Conservation (phyloP, 495 filamentous ascomycete genomes). For the Penicillium robsamsonii region DNA sequence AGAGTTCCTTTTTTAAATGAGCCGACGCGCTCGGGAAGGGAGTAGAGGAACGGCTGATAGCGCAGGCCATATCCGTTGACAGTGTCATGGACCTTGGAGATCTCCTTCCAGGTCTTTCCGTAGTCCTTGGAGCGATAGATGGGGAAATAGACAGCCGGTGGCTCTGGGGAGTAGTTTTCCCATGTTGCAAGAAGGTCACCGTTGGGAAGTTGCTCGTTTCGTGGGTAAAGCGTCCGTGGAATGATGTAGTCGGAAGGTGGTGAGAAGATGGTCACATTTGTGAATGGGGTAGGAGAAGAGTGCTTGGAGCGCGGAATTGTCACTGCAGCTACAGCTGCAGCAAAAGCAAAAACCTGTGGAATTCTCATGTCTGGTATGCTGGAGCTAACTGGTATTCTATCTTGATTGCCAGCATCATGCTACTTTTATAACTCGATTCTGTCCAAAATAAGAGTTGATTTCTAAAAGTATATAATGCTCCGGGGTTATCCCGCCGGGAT, state of each 20-base stretch:
- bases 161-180: constrained; percentile 59
- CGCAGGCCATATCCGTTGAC: constrained; percentile 63
- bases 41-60: constrained; percentile 67
- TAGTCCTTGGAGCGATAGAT: constrained; percentile 61
- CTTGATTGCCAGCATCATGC: neutral
- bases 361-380: constrained; percentile 17
- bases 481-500: constrained; percentile 33
- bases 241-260: constrained; percentile 37
- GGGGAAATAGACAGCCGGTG: constrained; percentile 60
- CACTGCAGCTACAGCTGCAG: constrained; percentile 17
- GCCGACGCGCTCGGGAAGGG: constrained; percentile 55
- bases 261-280: constrained; percentile 31
- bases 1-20: constrained; percentile 58
- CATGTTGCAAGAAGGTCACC: constrained; percentile 50
- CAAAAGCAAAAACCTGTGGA: constrained; percentile 20
- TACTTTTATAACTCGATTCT: constrained; percentile 10
- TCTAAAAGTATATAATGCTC: neutral
- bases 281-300: constrained; percentile 13
- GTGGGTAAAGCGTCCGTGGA: constrained; percentile 29
- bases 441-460: neutral
- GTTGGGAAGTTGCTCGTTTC: constrained; percentile 24
- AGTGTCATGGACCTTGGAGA: constrained; percentile 59
- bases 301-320: constrained; percentile 1
- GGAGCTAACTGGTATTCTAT: neutral
- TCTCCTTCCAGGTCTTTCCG: constrained; percentile 60